Base-by-base conservation (phyloP, 257 asterid genomes). In the Scutellaria barbata region DNA sequence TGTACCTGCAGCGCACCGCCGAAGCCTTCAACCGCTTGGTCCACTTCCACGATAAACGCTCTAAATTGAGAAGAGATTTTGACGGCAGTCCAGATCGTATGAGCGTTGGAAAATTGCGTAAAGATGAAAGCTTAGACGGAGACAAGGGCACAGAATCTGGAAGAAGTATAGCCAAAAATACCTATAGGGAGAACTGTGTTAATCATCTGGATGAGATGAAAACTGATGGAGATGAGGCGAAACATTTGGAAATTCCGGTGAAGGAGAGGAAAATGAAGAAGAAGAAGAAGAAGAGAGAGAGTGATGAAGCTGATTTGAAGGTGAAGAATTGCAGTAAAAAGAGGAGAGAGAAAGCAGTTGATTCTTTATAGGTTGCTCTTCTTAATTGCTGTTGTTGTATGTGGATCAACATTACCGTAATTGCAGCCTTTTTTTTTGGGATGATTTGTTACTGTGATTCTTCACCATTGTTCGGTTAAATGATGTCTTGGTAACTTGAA, bases 11-110 rank as follows among this genome's bases (percentile, higher is more conserved):
- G 42, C 84, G 88, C 45, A 48, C 88, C 18, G 74, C 90, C 2
- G 79, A 85, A 3, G 83, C 94, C 48, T 86, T 86, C 80, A 78
- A 81, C 54, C 63, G 42, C 13, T 72, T 90, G 46, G 85, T 84
- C 46, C 81, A 80, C 37, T 71, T 81, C 55, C 95, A 82, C 65
- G 70, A 51, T 17, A 79, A 77, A 73, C 63, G 55, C 42, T n/a
- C 53, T 16, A 50, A 43, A 43, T 16, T 17, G 0, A 33, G 71
- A 9, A 30, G 35, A 30, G 35, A 30, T 30, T 30, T 30, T 3
- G 35, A 30, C 35, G 35, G 35, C 35, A 42, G 20, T 22, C 55
- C 63, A 5, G 60, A 62, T 61, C 16, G 66, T 46, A 12, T 57
- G 43, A 59, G 22, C 55, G 53, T 53, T 54, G 58, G 59, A 68